phyloP scores from a whole-genome alignment of 2,329 filamentous ascomycete genomes.

The Alternaria consortialis region DNA sequence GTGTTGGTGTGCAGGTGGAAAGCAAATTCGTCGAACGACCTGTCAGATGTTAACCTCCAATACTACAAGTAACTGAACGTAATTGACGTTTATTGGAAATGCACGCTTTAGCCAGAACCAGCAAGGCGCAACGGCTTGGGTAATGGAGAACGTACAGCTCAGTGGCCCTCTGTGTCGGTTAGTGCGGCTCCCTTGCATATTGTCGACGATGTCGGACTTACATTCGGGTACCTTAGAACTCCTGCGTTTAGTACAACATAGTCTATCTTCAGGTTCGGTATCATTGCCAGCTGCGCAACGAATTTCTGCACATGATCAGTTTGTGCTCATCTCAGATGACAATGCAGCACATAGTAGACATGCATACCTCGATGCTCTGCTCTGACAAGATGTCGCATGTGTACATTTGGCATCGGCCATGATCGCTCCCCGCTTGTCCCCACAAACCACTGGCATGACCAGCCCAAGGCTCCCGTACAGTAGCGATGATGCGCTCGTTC shows the following conservation, averaged over 20 bases:
- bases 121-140: conserved; percentile 23
- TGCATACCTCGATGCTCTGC: conserved; percentile 58
- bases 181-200: conserved; percentile 32
- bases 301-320: conserved; percentile 50
- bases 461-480: conserved; percentile 57
- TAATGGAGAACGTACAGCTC: conserved; percentile 55
- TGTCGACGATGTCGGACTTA: conserved; percentile 43
- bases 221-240: conserved; percentile 65
- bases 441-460: conserved; percentile 53
- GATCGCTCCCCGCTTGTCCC: conserved; percentile 54
- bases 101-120: conserved; percentile 33
- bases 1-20: conserved; percentile 67
- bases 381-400: conserved; percentile 64
- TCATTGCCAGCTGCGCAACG: conserved; percentile 51
- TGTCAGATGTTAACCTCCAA: conserved; percentile 33
- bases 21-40: conserved; percentile 63
- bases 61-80: neutral
- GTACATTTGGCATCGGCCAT: conserved; percentile 58
- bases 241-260: conserved; percentile 67
- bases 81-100: conserved; percentile 22
- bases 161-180: conserved; percentile 57
- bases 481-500: conserved; percentile 62
- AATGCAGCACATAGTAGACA: neutral
- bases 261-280: conserved; percentile 59
- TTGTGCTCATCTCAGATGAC: neutral